phyloP scores from a whole-genome alignment of 108 stramenopile species.

The Fistulifera pelliculosa region DNA sequence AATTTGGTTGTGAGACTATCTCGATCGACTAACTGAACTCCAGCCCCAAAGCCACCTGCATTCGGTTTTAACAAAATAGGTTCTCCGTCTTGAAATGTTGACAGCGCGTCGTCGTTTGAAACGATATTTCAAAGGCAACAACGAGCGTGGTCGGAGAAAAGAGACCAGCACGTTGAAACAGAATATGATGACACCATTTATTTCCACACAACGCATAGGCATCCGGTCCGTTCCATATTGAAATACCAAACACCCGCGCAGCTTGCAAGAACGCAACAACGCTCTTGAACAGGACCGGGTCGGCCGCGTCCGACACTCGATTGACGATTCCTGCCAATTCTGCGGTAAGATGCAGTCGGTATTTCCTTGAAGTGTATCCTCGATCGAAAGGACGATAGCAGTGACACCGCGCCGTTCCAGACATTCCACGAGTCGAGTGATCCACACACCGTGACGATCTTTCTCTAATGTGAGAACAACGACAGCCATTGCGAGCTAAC shows the following conservation, averaged over 20 bases:
- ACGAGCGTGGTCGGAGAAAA: constrained; percentile 15
- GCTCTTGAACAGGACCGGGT: constrained; percentile 18
- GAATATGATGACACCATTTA: constrained; percentile 34
- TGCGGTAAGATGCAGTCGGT: not conserved
- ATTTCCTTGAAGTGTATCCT: not conserved
- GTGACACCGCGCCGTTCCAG: constrained; percentile 1
- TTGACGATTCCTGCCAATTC: constrained; percentile 19
- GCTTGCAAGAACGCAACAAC: constrained; percentile 14
- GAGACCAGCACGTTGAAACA: constrained; percentile 28
- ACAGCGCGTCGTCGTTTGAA: too few relatives aligned
- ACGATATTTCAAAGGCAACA: too few relatives aligned
- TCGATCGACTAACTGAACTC: constrained; percentile 7
- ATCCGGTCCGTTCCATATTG: constrained; percentile 25
- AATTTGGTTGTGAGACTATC: not conserved
- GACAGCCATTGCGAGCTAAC: not conserved
- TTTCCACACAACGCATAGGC: constrained; percentile 21
- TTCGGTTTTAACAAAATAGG: constrained; percentile 21
- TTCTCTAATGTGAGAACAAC: constrained; percentile 16
- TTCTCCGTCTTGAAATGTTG: too few relatives aligned
- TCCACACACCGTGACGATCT: constrained; percentile 33
- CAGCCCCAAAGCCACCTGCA: constrained; percentile 38
- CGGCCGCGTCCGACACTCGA: constrained; percentile 40
- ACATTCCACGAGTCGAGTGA: constrained; percentile 19
- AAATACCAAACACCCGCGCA: constrained; percentile 8
- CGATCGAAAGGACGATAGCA: not conserved